Percentiles rank a stretch among this genome's conserved stretches.
Evolutionary conservation across 306 rosid species (phyloP).

Genomic region (Argentina anserina): DNA sequence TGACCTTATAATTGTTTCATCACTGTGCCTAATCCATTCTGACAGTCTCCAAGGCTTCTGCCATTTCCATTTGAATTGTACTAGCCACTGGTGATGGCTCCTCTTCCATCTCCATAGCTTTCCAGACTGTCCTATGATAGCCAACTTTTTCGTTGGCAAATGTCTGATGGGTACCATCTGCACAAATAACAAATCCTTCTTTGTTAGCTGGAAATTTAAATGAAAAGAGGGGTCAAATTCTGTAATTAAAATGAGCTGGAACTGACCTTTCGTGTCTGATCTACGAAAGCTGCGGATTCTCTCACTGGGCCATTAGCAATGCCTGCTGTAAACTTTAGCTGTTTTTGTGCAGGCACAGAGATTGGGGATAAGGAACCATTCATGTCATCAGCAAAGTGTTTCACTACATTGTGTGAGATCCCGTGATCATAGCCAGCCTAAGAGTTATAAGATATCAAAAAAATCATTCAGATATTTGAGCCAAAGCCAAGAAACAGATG

Average conservation of each 20-base stretch:
- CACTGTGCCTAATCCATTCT: constrained; percentile 87
- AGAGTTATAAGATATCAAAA: constrained; percentile 21
- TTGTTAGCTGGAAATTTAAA: constrained; percentile 14
- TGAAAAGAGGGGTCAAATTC: constrained; percentile 19
- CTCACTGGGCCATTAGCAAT: constrained; percentile 64
- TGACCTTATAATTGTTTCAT: constrained; percentile 78
- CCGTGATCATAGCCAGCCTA: constrained; percentile 46
- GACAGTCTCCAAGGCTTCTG: constrained; percentile 99
- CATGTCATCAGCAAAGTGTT: constrained; percentile 62
- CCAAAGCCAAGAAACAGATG: neutral
- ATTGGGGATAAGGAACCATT: constrained; percentile 64
- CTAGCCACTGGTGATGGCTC: constrained; percentile 96
- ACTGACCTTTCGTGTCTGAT: constrained; percentile 72
- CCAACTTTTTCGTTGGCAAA: constrained; percentile 73
- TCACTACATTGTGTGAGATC: constrained; percentile 60
- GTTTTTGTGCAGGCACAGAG: constrained; percentile 82
- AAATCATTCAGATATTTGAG: neutral
- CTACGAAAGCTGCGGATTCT: constrained; percentile 69
- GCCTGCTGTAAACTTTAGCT: constrained; percentile 85
- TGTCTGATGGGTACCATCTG: constrained; percentile 95
- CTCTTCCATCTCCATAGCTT: constrained; percentile 99
- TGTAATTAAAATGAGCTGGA: constrained; percentile 15
- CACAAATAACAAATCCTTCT: constrained; percentile 26
- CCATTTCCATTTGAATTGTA: constrained; percentile 99
- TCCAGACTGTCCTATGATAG: constrained; percentile 77